Percentiles rank a stretch among this genome's conserved stretches.
Evolutionary conservation across 1,139 yeast species (phyloP).

Genomic region (Arxiozyma bovina): DNA sequence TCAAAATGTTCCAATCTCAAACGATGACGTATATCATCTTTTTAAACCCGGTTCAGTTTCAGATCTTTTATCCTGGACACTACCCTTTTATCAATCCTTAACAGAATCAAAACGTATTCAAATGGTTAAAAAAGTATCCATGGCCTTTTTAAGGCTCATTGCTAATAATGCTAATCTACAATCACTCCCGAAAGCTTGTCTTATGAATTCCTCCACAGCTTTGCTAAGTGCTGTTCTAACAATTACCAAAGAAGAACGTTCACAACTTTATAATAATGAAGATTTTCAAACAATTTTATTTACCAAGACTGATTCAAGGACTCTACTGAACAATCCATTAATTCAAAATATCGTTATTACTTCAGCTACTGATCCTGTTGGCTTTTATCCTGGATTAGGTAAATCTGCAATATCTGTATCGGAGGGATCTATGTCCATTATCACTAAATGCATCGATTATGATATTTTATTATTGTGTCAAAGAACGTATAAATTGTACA

Average conservation of each 20-base stretch:
- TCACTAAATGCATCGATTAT: conserved; percentile 42
- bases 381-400: conserved; percentile 29
- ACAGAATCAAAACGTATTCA: conserved; percentile 28
- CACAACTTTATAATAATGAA: conserved; percentile 20
- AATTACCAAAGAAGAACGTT: conserved; percentile 25
- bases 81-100: conserved; percentile 28
- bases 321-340: conserved; percentile 31
- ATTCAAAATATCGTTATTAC: conserved; percentile 36
- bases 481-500: conserved; percentile 39
- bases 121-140: conserved; percentile 31
- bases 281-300: conserved; percentile 34
- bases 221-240: conserved; percentile 25
- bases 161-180: conserved; percentile 21
- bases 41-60: conserved; percentile 25
- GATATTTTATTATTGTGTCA: conserved; percentile 53
- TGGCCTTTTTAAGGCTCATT: conserved; percentile 26
- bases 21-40: conserved; percentile 28
- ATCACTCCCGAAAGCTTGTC: conserved; percentile 28
- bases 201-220: conserved; percentile 30
- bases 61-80: conserved; percentile 31
- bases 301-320: conserved; percentile 39
- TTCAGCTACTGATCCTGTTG: conserved; percentile 31
- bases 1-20: conserved; percentile 24
- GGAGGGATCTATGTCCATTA: conserved; percentile 36
- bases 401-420: conserved; percentile 28